These are phyloP conservation scores for Cyclocybe aegerita DNA, from an alignment of 768 basidiomycete species.

Conservation along the genomic window DNA sequence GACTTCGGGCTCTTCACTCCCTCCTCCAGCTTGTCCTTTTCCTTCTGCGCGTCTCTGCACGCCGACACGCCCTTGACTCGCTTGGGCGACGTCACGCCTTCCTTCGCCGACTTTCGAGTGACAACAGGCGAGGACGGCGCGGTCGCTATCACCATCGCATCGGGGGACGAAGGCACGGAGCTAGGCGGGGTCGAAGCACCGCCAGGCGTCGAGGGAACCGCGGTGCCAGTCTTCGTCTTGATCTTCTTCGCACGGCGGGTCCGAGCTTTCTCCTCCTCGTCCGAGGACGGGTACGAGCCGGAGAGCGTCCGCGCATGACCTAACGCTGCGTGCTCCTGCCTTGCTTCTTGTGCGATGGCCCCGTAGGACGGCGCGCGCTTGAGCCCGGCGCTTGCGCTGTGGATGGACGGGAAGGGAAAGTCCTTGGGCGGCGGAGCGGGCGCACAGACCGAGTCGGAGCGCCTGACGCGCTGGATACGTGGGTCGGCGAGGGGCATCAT, in stretches of 20 bases:
- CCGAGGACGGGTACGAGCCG: conserved; percentile 56
- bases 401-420: conserved; percentile 3
- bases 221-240: conserved; percentile 30
- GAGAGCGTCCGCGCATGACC: conserved; percentile 31
- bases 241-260: conserved; percentile 62
- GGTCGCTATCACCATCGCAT: not conserved
- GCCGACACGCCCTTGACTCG: conserved; percentile 6
- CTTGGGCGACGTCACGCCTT: conserved; percentile 10
- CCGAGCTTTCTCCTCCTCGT: conserved; percentile 74
- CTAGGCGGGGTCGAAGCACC: conserved; percentile 16
- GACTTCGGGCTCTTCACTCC: conserved; percentile 23
- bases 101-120: conserved; percentile 3
- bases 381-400: conserved; percentile 22
- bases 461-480: conserved; percentile 50
- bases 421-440: conserved; percentile 32
- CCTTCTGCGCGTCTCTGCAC: not conserved
- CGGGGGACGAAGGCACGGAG: conserved; percentile 13
- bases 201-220: conserved; percentile 9
- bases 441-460: conserved; percentile 46
- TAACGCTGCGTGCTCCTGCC: conserved; percentile 2
- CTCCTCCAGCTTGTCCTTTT: not conserved
- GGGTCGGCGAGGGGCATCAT: conserved; percentile 39
- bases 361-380: conserved; percentile 68
- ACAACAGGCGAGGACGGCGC: conserved; percentile 7
- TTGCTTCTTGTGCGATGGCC: conserved; percentile 30